phyloP scores from a whole-genome alignment of 768 basidiomycete genomes.

The Rubroboletus satanas region DNA sequence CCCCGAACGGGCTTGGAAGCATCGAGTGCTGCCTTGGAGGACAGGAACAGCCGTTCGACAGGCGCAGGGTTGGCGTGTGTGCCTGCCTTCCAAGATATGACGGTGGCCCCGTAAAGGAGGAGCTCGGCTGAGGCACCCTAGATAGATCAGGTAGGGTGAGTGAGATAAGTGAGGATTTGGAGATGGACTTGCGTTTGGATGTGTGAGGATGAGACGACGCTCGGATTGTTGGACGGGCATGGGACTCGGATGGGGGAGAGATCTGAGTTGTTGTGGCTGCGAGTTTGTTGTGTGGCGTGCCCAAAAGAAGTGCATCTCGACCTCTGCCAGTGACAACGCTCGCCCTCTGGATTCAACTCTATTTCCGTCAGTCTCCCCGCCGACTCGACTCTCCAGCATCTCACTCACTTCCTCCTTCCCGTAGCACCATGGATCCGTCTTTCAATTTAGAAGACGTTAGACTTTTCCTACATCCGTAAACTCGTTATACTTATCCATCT shows the following conservation, averaged over 20 bases:
- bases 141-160: neutral
- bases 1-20: conserved; percentile 72
- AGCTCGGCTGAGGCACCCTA: conserved; percentile 67
- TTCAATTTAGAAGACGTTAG: conserved; percentile 68
- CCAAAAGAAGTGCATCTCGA: conserved; percentile 7
- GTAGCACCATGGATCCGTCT: conserved; percentile 57
- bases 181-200: conserved; percentile 50
- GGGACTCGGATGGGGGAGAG: conserved; percentile 30
- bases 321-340: neutral
- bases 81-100: conserved; percentile 78
- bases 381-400: neutral
- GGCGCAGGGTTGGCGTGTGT: conserved; percentile 35
- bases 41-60: conserved; percentile 76
- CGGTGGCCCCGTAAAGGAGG: conserved; percentile 78
- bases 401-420: neutral
- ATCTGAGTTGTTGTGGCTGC: conserved; percentile 2
- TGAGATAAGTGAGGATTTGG: neutral
- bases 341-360: neutral
- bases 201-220: conserved; percentile 48
- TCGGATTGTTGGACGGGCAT: conserved; percentile 48
- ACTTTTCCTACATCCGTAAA: conserved; percentile 8
- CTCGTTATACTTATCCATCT: conserved; percentile 13
- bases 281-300: conserved; percentile 18
- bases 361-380: neutral
- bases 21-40: conserved; percentile 73